These are phyloP conservation scores for Chaetomium globosum DNA, from an alignment of 2,329 filamentous ascomycete species.

Conservation along the genomic window DNA sequence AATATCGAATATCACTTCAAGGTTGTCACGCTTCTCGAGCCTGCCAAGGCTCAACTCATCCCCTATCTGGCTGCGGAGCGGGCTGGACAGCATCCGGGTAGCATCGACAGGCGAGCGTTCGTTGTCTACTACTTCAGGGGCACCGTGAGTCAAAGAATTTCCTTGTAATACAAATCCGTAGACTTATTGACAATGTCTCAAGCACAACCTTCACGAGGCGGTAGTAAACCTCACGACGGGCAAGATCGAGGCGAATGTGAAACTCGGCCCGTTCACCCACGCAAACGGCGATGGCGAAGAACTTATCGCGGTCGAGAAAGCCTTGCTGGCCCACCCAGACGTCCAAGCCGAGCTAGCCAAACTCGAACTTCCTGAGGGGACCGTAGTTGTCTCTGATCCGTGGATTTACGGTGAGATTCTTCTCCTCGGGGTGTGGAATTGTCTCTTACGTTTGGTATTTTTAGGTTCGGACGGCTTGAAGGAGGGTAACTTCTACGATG, in stretches of 20 bases:
- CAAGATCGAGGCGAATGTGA: constrained; percentile 58
- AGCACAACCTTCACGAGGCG: constrained; percentile 67
- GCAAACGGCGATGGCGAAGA: constrained; percentile 63
- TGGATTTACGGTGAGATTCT: constrained; percentile 61
- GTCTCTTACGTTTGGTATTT: not conserved
- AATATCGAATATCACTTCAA: constrained; percentile 64
- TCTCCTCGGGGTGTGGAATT: not conserved
- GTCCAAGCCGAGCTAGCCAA: constrained; percentile 65
- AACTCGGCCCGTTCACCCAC: constrained; percentile 62
- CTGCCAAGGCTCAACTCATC: constrained; percentile 55
- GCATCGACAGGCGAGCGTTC: constrained; percentile 55
- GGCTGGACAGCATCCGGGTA: constrained; percentile 44
- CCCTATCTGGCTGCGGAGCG: constrained; percentile 56
- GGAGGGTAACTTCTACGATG: constrained; percentile 49
- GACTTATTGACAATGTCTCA: not conserved
- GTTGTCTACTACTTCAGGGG: constrained; percentile 62
- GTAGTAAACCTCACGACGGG: constrained; percentile 54
- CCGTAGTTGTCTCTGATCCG: constrained; percentile 61
- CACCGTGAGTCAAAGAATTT: constrained; percentile 50
- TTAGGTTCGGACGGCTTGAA: constrained; percentile 54
- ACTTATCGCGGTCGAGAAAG: constrained; percentile 59
- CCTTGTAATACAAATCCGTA: not conserved
- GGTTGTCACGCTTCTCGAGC: constrained; percentile 61
- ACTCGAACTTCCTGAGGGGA: constrained; percentile 61
- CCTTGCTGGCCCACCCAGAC: constrained; percentile 56